Evolutionary conservation across 306 rosid genomes (phyloP), one percentile per base, ranked within the genome.

Genomic region (Hippophae tibetana): DNA sequence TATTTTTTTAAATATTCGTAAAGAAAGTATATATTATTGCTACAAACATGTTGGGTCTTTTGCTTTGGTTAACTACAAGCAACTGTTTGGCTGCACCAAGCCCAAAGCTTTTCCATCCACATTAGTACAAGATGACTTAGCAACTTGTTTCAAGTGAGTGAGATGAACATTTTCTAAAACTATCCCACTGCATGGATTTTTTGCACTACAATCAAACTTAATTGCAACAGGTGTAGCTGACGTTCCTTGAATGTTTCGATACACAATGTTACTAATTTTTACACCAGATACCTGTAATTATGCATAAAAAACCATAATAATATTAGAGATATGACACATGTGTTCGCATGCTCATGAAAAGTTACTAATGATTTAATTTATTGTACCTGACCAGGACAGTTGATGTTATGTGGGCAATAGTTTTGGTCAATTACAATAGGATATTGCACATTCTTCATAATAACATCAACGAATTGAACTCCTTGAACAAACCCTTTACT

Each of bases 361-460:
- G 8, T 6, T n/a, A 11, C 42, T 8, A n/a, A 41, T 12, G 12
- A 41, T 13, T 41, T 31, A 41, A 5, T 45, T 12, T 64, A 18
- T 9, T 9, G 10, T 26, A 72, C 67, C 42, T 13, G 67, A 13
- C 10, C 52, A 13, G 74, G 74, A 23, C 69, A 57, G 42, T 70
- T 50, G 47, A 57, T 44, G 42, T 57, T 63, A 59, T 12, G 45
- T 26, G 74, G 74, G 14, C 74, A 69, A 54, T 62, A 69, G 43
- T 69, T 61, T 45, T 70, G 74, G 48, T 63, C 74, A 7, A 63
- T 70, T 31, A 70, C 1, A 11, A 70, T 63, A 47, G 74, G 74
- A 45, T 58, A 58, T 54, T 71, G 56, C 9, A 65, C 71, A 48
- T 59, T 53, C 41, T 47, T 25, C 76, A 71, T 71, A 2, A 41